Evolutionary conservation across 371 early-diverging fungal genomes (phyloP).

Genomic region (Fennellomyces sp.): DNA sequence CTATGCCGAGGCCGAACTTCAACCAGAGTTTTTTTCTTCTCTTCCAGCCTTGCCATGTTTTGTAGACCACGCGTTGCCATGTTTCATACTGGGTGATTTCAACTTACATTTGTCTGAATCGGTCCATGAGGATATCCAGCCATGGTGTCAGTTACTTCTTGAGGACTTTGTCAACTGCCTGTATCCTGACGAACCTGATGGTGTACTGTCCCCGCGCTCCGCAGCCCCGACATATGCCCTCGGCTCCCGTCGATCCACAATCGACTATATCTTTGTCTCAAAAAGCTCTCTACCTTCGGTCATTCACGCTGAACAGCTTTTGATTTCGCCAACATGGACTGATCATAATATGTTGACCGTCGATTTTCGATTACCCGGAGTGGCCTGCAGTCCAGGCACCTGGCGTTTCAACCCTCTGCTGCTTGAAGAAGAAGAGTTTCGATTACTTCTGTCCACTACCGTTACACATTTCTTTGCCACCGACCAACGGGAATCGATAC

Average conservation of each 20-base stretch:
- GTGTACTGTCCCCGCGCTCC: neutral
- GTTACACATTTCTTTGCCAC: neutral
- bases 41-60: neutral
- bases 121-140: neutral
- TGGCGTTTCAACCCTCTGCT: conserved; percentile 15
- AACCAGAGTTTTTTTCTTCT: neutral
- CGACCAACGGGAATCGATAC: neutral
- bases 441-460: neutral
- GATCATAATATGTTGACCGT: conserved; percentile 5
- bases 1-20: neutral
- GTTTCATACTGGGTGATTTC: neutral
- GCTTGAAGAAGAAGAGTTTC: neutral
- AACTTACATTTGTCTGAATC: neutral
- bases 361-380: neutral
- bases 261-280: neutral
- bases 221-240: neutral
- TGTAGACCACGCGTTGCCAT: neutral
- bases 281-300: neutral
- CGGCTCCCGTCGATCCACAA: neutral
- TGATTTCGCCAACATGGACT: neutral
- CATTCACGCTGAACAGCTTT: neutral
- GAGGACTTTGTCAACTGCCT: neutral
- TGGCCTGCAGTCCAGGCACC: conserved; percentile 9
- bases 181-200: neutral
- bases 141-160: neutral